A percentile compares a stretch with the other conserved stretches of the same genome.
These are phyloP conservation scores for Epichloe sp. DNA, from an alignment of 2,329 filamentous ascomycete species.

Conservation along the genomic window DNA sequence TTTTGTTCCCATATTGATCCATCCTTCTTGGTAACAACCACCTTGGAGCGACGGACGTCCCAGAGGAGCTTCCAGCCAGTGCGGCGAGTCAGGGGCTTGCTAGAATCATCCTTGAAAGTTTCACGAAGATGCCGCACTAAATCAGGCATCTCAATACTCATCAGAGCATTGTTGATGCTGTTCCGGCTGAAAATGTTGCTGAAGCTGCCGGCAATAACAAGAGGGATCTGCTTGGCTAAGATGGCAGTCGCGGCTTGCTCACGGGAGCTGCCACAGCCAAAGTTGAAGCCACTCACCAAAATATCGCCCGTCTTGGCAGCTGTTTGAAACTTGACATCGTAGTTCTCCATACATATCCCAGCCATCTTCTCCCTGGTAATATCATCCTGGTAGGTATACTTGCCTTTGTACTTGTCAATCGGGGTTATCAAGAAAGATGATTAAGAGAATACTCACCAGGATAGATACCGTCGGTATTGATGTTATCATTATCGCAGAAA, in stretches of 20 bases:
- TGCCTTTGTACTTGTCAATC: constrained; percentile 18
- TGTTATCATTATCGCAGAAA: background rate
- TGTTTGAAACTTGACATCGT: constrained; percentile 57
- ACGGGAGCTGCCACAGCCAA: constrained; percentile 57
- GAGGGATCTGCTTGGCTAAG: constrained; percentile 64
- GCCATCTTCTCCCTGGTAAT: constrained; percentile 71
- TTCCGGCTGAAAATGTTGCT: constrained; percentile 73
- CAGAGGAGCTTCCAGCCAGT: constrained; percentile 9
- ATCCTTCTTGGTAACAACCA: constrained; percentile 10
- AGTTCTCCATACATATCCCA: constrained; percentile 86
- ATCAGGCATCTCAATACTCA: constrained; percentile 56
- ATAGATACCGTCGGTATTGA: constrained; percentile 1
- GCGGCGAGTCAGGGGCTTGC: constrained; percentile 1
- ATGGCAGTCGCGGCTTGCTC: constrained; percentile 83
- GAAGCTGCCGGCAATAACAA: constrained; percentile 71
- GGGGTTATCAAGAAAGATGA: too few species aligned
- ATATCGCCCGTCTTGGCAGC: constrained; percentile 61
- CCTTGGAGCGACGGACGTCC: constrained; percentile 8
- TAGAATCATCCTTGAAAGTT: constrained; percentile 32
- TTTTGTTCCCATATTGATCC: constrained; percentile 13
- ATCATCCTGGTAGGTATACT: constrained; percentile 85
- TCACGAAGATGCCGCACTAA: constrained; percentile 54
- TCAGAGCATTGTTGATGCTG: constrained; percentile 66
- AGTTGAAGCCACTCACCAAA: constrained; percentile 77
- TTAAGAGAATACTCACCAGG: background rate